Base-by-base conservation (phyloP, 179 eudicot genomes). In the Dionaea muscipula region DNA sequence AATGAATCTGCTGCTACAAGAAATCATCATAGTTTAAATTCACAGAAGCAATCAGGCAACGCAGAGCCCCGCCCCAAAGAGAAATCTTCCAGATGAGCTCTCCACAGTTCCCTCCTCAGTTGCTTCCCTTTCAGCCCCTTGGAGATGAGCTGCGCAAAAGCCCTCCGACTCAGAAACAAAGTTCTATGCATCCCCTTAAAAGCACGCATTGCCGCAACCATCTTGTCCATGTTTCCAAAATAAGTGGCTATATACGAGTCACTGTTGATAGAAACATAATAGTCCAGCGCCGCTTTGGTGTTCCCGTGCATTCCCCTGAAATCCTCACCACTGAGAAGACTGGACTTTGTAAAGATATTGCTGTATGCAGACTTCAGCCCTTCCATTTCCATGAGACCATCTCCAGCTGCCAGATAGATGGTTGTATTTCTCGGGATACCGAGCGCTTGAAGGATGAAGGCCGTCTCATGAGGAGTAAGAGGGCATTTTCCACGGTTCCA, bases 141-240 rank as follows among this genome's bases (percentile, higher is more conserved):
- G 19, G 75, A 64, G 50, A 75, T 75, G 7, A 83, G 72, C 52
- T 68, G 78, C 1, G 96, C 80, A 72, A 89, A 85, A 28, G 70
- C 90, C 63, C 75, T 79, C 63, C 99, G 69, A 57, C 75, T 85
- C 68, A 89, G 64, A 56, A 81, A 75, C 53, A 93, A 60, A 6
- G 96, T 93, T 65, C 71, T 89, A 46, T 71, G 69, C 68, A 76
- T 57, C 54, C 95, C 99, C 64, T 71, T 74, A n/a, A 59, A 77
- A 19, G 94, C 86, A 22, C 99, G 63, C 95, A 93, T 89, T 20
- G 99, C 96, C 1, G 96, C 77, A 21, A 93, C 99, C 95, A 89
- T 89, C 67, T 93, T 93, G 67, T 93, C 99, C 99, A 93, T 94
- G 64, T 94, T 94, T 33, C 99, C 95, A 26, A 94, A 94, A 64